Evolutionary conservation across 495 filamentous ascomycete genomes (phyloP).

Genomic region (Penicillium robsamsonii): DNA sequence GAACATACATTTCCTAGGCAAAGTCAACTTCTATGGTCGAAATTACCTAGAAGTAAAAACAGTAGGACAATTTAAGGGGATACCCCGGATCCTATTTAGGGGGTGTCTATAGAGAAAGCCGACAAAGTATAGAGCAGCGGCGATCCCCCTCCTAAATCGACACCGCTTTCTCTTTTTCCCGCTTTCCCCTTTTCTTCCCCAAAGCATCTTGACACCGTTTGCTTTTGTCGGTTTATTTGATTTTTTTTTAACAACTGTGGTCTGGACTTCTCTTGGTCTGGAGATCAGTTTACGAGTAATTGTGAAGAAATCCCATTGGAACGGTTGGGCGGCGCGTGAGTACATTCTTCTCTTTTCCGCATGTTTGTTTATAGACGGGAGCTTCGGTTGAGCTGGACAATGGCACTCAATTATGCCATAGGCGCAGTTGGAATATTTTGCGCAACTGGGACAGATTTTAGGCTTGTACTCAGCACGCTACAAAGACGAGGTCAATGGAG

Average conservation of each 20-base stretch:
- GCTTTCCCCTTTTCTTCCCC: slow-evolving; percentile 27
- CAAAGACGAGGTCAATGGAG: background rate
- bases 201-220: slow-evolving; percentile 1
- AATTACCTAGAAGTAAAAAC: background rate
- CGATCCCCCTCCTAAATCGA: slow-evolving; percentile 22
- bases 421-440: background rate
- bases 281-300: slow-evolving; percentile 1
- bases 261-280: slow-evolving; percentile 5
- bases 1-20: background rate
- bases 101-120: background rate
- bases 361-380: slow-evolving; percentile 13
- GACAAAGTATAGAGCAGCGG: slow-evolving; percentile 12
- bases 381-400: slow-evolving; percentile 7
- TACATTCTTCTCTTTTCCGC: slow-evolving; percentile 12
- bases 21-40: background rate
- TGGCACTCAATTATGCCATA: background rate
- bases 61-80: background rate
- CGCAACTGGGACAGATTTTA: background rate
- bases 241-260: slow-evolving; percentile 10
- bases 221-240: slow-evolving; percentile 13
- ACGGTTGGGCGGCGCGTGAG: slow-evolving; percentile 23
- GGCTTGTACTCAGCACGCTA: background rate
- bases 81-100: background rate
- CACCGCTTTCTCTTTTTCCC: slow-evolving; percentile 32
- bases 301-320: background rate